These are phyloP conservation scores for Tetracentron sinense DNA, from an alignment of 164 flowering plant species.

Conservation along the genomic window DNA sequence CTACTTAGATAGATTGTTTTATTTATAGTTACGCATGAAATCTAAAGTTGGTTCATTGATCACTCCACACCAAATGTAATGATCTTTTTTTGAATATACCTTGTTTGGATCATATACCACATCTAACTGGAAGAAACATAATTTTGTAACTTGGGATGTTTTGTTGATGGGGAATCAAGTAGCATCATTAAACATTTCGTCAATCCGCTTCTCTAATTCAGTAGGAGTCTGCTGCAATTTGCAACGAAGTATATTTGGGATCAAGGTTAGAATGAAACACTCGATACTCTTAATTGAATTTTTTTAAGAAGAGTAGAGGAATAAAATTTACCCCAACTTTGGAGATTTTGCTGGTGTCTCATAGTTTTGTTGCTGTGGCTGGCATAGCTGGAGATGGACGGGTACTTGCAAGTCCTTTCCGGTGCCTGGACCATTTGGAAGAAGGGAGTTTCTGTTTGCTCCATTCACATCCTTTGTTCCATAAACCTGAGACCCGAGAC, in stretches of 20 bases:
- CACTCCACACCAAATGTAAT: constrained; percentile 9
- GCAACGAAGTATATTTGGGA: constrained; percentile 6
- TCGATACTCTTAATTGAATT: neutral
- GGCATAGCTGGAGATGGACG: constrained; percentile 71
- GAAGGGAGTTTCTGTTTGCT: constrained; percentile 24
- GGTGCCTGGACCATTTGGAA: constrained; percentile 32
- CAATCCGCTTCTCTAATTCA: constrained; percentile 15
- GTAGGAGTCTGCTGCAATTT: constrained; percentile 23
- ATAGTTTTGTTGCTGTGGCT: constrained; percentile 53
- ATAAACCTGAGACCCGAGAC: constrained; percentile 43
- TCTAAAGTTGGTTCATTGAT: constrained; percentile 6
- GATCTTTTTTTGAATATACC: constrained; percentile 1
- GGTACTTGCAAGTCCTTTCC: constrained; percentile 44
- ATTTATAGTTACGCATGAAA: constrained; percentile 9
- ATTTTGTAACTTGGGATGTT: constrained; percentile 7
- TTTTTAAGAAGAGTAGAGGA: neutral
- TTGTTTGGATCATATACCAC: constrained; percentile 7
- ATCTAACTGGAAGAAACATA: constrained; percentile 7
- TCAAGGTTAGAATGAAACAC: neutral
- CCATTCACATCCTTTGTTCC: constrained; percentile 46
- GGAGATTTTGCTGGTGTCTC: constrained; percentile 36
- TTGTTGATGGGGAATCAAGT: neutral
- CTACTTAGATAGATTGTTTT: constrained; percentile 18
- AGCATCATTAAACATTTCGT: constrained; percentile 15
- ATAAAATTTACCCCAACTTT: constrained; percentile 46